Evolutionary conservation across 179 eudicot species (phyloP).

Genomic region (Beta lomatogona): DNA sequence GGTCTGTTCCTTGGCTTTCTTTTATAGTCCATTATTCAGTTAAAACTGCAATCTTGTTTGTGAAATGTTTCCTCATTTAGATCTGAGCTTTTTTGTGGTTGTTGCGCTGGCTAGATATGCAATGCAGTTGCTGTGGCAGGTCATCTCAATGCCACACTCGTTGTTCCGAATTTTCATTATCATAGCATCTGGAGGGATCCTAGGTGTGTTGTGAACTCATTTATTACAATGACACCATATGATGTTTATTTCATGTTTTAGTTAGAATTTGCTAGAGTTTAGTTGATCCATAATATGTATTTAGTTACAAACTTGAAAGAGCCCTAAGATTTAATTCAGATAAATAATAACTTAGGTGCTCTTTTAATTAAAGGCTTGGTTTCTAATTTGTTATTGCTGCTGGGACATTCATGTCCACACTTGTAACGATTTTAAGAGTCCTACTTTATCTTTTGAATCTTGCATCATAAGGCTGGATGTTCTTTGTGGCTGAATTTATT

Average conservation of each 20-base stretch:
- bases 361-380: neutral
- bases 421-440: neutral
- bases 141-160: conserved; percentile 95
- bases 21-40: conserved; percentile 14
- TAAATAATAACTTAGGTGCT: neutral
- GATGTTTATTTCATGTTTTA: conserved; percentile 9
- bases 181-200: conserved; percentile 99
- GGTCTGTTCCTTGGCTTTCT: conserved; percentile 44
- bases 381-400: neutral
- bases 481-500: conserved; percentile 2
- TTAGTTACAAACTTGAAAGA: neutral
- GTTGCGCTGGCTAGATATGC: conserved; percentile 63
- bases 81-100: conserved; percentile 18
- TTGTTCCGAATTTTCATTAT: conserved; percentile 87
- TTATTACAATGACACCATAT: conserved; percentile 1
- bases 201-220: conserved; percentile 49
- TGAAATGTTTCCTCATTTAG: conserved; percentile 5
- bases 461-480: neutral
- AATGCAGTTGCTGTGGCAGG: conserved; percentile 99
- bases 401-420: neutral
- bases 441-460: neutral
- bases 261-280: neutral
- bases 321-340: neutral
- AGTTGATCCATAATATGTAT: neutral
- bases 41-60: neutral